Base-by-base conservation (phyloP, 805 yeast genomes). In the Trichomonascus vanleenenianus region DNA sequence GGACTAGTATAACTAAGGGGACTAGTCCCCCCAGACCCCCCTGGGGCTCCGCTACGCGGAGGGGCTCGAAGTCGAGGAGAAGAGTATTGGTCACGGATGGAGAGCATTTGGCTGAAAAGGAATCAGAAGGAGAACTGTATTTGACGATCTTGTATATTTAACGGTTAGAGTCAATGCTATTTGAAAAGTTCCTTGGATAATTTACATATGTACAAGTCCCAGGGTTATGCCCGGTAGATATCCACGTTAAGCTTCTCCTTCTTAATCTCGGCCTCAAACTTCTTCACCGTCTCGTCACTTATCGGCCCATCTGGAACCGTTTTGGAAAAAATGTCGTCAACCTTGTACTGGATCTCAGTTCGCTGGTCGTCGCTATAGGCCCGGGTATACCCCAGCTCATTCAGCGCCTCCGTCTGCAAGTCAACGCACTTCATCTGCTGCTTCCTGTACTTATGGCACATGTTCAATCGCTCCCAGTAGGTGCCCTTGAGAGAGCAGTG, bases 251-350 rank as follows among this genome's bases (percentile, higher is more conserved):
- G 15, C 25, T 35, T 25, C 37, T 42, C 48, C n/a, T 30, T 30
- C 31, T 49, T 40, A 10, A 57, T 45, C 10, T 51, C 53, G 22
- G 33, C 39, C 20, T 44, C 27, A 40, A 59, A 59, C 20, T 31
- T 18, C 19, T 47, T 51, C 10, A 35, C 53, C 31, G 53, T 52
- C 10, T 44, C 50, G 11, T 51, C 52, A 1, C 60, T 43, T 22
- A 57, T 53, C 3, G 25, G 35, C 18, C 56, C 55, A 0, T 49
- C 46, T 2, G 63, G 63, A 10, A 51, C 54, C 18, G 50, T 37
- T 19, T 43, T 22, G 27, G 56, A 52, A 54, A 57, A 57, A 30
- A 62, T 40, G 32, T 62, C 65, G 43, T 61, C 65, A 2, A 61
- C 65, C 15, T 25, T 30, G 35, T 42, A 46, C 42, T 58, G 55